Base-by-base conservation (phyloP, 2,329 filamentous ascomycete genomes). In the Septoria petroselini region DNA sequence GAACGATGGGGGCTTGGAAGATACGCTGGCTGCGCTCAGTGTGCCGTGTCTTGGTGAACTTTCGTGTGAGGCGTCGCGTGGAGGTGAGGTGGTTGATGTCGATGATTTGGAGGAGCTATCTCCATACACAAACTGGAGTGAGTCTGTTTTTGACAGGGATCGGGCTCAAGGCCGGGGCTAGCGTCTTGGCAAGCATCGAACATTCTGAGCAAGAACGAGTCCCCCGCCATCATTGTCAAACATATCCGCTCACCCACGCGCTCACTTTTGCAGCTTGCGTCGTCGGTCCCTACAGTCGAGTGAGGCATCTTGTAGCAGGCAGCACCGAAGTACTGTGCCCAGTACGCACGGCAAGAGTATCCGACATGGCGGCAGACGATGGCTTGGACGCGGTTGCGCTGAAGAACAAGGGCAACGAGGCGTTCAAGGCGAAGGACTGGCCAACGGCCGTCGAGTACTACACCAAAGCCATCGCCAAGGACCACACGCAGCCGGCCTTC, bases 331-430 rank as follows among this genome's bases (percentile, higher is more conserved):
- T 30, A 30, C 15, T 5, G 7, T 12, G 11, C 18, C n/a, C 6
- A 17, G 18, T 29, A 17, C 19, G 25, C 31, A 33, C 23, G 5
- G 21, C 31, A 38, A 33, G 12, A 52, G 6, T 7, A 19, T 14
- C 52, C 61, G 59, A 31, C 53, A 66, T 65, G 60, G 57, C 58
- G 34, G 52, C 48, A 35, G 63, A 63, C 17, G 52, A 58, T 41
- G 50, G 45, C 25, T 41, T 41, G 68, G 82, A 87, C 70, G 91
- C 91, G 44, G 80, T 83, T 60, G 86, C 85, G 66, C 76, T 95
- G 62, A 98, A 98, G 76, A 86, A 94, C 71, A 81, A 94, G 71
- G 93, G 93, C 68, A 98, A 98, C 73, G 87, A 91, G 66, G 90
- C 90, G 45, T 97, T 97, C 72, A 82, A 84, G 49, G 77, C 83